These are phyloP conservation scores for Aspergillus texensis DNA, from an alignment of 2,329 filamentous ascomycete species.

Conservation along the genomic window DNA sequence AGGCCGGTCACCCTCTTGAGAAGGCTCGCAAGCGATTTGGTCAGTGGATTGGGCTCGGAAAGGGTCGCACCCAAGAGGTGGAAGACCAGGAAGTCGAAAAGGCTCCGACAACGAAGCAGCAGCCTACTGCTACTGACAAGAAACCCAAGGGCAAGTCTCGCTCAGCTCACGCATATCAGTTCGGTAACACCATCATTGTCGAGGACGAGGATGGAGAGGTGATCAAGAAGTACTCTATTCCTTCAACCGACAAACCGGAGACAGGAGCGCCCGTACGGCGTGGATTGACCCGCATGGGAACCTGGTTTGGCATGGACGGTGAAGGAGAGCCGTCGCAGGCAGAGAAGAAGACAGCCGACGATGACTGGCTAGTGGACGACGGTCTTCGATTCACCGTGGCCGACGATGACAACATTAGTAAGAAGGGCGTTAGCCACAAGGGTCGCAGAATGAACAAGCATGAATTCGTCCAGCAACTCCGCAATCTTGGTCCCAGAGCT, in stretches of 20 bases:
- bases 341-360: slow-evolving; percentile 30
- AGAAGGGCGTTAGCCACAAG: slow-evolving; percentile 45
- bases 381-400: slow-evolving; percentile 64
- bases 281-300: slow-evolving; percentile 62
- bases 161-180: slow-evolving; percentile 67
- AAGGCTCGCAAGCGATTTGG: slow-evolving; percentile 52
- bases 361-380: slow-evolving; percentile 48
- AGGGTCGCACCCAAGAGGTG: slow-evolving; percentile 24
- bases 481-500: slow-evolving; percentile 60
- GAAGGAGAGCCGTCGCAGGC: slow-evolving; percentile 35
- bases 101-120: slow-evolving; percentile 20
- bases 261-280: slow-evolving; percentile 50
- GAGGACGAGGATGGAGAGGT: slow-evolving; percentile 71
- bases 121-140: slow-evolving; percentile 24
- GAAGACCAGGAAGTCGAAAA: slow-evolving; percentile 31
- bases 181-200: slow-evolving; percentile 71
- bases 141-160: slow-evolving; percentile 44
- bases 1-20: slow-evolving; percentile 36
- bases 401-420: slow-evolving; percentile 41
- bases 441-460: slow-evolving; percentile 65
- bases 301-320: slow-evolving; percentile 53
- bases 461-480: slow-evolving; percentile 66
- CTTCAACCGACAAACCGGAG: slow-evolving; percentile 37
- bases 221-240: slow-evolving; percentile 69
- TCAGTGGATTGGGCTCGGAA: slow-evolving; percentile 49